These are phyloP conservation scores for Spinacia oleracea DNA, from an alignment of 179 eudicot genomes.

Conservation along the genomic window DNA sequence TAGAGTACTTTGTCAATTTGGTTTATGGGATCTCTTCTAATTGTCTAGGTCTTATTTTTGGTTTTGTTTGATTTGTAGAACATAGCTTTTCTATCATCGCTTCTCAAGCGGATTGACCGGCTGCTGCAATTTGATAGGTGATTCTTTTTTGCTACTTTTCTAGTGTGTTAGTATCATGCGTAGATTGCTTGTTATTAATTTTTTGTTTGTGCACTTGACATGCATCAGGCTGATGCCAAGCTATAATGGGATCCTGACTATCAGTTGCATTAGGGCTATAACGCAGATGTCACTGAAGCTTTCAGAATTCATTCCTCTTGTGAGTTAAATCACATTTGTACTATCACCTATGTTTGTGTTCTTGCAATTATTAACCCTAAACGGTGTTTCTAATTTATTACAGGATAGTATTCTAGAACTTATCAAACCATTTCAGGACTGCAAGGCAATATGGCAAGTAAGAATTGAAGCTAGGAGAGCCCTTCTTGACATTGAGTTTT, in stretches of 20 bases:
- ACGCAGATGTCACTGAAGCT: constrained; percentile 86
- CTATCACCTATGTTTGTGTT: not conserved
- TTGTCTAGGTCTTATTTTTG: not conserved
- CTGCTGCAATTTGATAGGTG: constrained; percentile 97
- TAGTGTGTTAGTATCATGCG: not conserved
- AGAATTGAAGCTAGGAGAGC: constrained; percentile 86
- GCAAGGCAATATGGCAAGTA: constrained; percentile 66
- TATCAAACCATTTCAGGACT: constrained; percentile 67
- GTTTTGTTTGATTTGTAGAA: constrained; percentile 52
- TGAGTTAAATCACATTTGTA: constrained; percentile 37
- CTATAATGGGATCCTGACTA: constrained; percentile 81
- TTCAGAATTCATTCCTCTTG: constrained; percentile 68
- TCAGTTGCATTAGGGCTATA: constrained; percentile 83
- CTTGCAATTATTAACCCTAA: constrained; percentile 1
- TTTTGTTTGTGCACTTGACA: constrained; percentile 20
- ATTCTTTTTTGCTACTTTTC: constrained; percentile 12
- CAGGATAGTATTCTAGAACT: constrained; percentile 70
- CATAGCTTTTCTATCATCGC: constrained; percentile 57
- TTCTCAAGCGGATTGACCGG: constrained; percentile 89
- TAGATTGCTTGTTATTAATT: constrained; percentile 16
- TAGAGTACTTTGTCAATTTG: no score
- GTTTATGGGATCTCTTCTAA: no score
- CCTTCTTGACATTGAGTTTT: constrained; percentile 86
- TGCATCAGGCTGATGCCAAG: constrained; percentile 90
- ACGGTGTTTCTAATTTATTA: constrained; percentile 4